Conservation (phyloP, 352 stramenopile species). For the Phytophthora brassicae region DNA sequence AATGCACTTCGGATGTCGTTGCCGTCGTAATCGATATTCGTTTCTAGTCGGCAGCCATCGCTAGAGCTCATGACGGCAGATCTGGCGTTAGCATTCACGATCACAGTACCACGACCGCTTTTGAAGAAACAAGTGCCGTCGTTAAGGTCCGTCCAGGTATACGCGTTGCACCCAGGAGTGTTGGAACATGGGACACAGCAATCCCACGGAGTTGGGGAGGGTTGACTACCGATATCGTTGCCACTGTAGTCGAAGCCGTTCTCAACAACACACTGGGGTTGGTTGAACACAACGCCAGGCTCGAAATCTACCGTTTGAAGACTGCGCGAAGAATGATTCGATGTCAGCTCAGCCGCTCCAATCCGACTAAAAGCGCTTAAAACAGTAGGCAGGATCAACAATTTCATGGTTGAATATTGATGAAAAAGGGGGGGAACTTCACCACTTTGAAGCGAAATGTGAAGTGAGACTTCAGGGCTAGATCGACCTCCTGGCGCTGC, state of each 20-base stretch:
- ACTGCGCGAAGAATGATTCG: not conserved
- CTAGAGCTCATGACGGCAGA: constrained; percentile 19
- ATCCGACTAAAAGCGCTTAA: not conserved
- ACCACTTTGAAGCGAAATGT: not conserved
- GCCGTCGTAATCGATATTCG: constrained; percentile 22
- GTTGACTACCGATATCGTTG: constrained; percentile 34
- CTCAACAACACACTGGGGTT: constrained; percentile 25
- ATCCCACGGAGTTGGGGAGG: constrained; percentile 12
- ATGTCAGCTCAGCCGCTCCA: not conserved
- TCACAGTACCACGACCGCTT: constrained; percentile 23
- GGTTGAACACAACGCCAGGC: constrained; percentile 16
- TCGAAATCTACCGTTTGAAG: constrained; percentile 19
- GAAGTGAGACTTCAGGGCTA: not conserved
- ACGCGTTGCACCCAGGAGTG: constrained; percentile 33
- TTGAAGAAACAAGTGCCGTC: constrained; percentile 44
- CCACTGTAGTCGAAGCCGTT: constrained; percentile 34
- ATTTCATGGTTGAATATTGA: constrained; percentile 8
- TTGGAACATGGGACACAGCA: constrained; percentile 27
- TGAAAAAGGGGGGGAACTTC: too few relatives aligned
- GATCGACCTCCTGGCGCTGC: too few relatives aligned
- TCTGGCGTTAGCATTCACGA: constrained; percentile 19
- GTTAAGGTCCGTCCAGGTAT: constrained; percentile 45
- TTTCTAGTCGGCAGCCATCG: constrained; percentile 3
- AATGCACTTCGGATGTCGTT: constrained; percentile 18
- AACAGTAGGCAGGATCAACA: not conserved